Conservation (phyloP, 306 rosid species). For the Psophocarpus tetragonolobus region DNA sequence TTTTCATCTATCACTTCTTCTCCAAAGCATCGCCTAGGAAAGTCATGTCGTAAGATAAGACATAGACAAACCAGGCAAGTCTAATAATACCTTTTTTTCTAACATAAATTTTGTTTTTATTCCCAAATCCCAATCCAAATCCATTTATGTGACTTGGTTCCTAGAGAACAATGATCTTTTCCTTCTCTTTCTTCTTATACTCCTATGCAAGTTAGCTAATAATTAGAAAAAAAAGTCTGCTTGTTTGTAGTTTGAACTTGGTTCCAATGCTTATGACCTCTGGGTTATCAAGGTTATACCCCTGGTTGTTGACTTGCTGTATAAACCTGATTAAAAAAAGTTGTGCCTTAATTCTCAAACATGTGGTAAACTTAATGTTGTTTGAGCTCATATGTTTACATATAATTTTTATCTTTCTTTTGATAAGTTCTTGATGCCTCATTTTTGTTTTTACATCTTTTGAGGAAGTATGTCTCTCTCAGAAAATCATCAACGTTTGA, state of each 20-base stretch:
- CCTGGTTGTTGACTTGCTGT: background rate
- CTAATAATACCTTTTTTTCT: background rate
- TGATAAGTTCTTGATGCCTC: slow-evolving; percentile 12
- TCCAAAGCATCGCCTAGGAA: slow-evolving; percentile 69
- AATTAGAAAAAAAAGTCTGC: background rate
- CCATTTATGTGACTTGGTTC: background rate
- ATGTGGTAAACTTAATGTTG: background rate
- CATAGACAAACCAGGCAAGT: slow-evolving; percentile 64
- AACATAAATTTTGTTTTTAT: background rate
- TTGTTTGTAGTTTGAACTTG: slow-evolving; percentile 1
- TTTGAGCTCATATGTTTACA: background rate
- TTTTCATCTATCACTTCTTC: slow-evolving; percentile 61
- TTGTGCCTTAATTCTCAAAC: background rate
- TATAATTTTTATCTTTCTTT: background rate
- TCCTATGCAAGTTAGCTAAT: background rate
- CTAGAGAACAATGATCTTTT: background rate
- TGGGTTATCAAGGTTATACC: background rate
- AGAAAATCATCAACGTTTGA: background rate
- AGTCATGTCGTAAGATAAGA: slow-evolving; percentile 85
- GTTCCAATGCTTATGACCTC: slow-evolving; percentile 14
- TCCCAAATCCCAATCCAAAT: no score
- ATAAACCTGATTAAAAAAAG: background rate
- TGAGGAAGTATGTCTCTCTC: slow-evolving; percentile 14
- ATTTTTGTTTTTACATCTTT: slow-evolving; percentile 19
- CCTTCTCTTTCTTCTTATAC: background rate